phyloP scores from a whole-genome alignment of 768 basidiomycete genomes.

The Tricholoma bakamatsutake region DNA sequence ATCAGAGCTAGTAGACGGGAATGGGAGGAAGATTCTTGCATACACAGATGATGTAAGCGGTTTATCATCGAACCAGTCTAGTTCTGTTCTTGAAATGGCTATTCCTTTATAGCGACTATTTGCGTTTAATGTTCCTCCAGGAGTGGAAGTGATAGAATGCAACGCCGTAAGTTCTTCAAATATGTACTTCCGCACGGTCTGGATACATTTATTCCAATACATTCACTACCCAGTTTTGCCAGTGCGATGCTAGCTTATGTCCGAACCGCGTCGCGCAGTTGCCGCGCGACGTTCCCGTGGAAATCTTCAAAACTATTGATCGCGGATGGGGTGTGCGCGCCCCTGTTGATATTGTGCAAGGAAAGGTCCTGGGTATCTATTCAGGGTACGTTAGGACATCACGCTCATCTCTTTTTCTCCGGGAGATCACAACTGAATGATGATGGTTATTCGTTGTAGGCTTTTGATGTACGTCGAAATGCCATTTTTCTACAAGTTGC shows the following conservation, averaged over 20 bases:
- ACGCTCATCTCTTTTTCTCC: background rate
- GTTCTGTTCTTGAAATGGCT: background rate
- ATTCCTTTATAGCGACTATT: constrained; percentile 41
- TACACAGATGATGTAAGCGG: constrained; percentile 36
- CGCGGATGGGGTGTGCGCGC: constrained; percentile 68
- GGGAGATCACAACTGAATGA: background rate
- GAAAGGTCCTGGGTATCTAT: constrained; percentile 63
- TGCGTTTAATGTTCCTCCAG: constrained; percentile 34
- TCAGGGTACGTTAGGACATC: constrained; percentile 44
- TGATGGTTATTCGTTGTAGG: constrained; percentile 19
- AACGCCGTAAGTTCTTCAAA: constrained; percentile 39
- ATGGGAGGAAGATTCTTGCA: constrained; percentile 28
- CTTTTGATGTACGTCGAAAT: constrained; percentile 36
- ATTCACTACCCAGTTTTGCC: constrained; percentile 39
- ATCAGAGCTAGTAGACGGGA: constrained; percentile 31
- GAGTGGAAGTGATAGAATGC: constrained; percentile 58
- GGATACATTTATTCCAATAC: background rate
- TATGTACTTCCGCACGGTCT: background rate
- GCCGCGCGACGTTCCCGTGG: constrained; percentile 50
- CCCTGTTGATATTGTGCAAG: constrained; percentile 31
- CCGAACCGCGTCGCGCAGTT: constrained; percentile 57
- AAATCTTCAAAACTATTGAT: constrained; percentile 57
- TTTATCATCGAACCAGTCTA: background rate
- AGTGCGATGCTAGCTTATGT: constrained; percentile 36
- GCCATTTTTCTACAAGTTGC: background rate